Conservation (phyloP, 208 protist genomes). For the Leishmania guyanensis region DNA sequence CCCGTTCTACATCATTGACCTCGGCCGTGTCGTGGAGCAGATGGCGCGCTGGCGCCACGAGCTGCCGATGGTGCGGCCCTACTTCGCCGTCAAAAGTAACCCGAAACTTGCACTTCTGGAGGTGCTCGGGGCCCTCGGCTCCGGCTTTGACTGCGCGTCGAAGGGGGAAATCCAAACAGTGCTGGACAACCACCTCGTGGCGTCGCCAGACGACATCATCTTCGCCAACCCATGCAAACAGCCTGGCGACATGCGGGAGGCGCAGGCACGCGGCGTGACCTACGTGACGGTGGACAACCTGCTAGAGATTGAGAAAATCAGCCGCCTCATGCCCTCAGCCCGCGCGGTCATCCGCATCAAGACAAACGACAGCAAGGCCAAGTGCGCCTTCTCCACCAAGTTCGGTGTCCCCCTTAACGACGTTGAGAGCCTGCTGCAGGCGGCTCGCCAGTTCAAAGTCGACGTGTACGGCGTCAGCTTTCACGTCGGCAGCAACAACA, state of each 20-base stretch:
- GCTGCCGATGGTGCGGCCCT: constrained; percentile 74
- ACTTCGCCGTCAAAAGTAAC: constrained; percentile 91
- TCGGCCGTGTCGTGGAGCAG: constrained; percentile 71
- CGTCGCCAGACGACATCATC: constrained; percentile 61
- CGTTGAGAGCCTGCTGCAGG: constrained; percentile 44
- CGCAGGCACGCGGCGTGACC: constrained; percentile 48
- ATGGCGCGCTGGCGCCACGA: constrained; percentile 60
- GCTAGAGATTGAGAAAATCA: constrained; percentile 78
- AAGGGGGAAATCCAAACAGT: constrained; percentile 64
- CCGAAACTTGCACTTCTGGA: constrained; percentile 51
- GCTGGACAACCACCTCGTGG: constrained; percentile 37
- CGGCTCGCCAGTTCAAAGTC: constrained; percentile 38
- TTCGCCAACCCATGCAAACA: constrained; percentile 92
- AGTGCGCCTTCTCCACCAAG: constrained; percentile 83
- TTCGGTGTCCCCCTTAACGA: constrained; percentile 69
- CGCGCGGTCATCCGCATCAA: constrained; percentile 67
- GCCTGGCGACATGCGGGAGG: constrained; percentile 55
- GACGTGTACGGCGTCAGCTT: constrained; percentile 85
- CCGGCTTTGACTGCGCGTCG: constrained; percentile 87
- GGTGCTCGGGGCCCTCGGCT: constrained; percentile 60
- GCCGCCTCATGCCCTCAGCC: constrained; percentile 46
- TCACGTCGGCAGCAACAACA: constrained; percentile 90
- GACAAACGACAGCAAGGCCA: constrained; percentile 68
- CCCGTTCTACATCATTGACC: constrained; percentile 82
- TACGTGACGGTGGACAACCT: constrained; percentile 88